Conservation (phyloP, 1,284 basidiomycete species). For the Puccinia triticina region DNA sequence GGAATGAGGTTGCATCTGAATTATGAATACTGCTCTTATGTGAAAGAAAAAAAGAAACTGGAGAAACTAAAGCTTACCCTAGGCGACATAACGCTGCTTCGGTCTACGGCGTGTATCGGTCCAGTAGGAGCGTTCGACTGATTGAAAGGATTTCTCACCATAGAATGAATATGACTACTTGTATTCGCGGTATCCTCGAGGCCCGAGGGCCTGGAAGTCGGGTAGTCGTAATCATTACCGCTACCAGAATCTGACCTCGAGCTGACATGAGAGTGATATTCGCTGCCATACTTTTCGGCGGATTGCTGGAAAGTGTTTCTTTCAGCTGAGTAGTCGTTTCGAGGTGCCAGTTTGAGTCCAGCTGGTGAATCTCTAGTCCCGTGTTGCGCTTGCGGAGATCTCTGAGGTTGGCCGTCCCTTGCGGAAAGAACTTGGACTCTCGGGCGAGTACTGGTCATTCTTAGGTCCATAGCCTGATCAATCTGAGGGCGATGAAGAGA, state of each 20-base stretch:
- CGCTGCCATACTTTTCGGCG: neutral
- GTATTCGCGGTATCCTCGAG: neutral
- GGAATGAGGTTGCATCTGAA: neutral
- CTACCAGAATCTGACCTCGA: conserved; percentile 10
- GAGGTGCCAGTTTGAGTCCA: neutral
- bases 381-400: conserved; percentile 9
- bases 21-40: neutral
- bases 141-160: neutral
- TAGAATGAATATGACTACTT: neutral
- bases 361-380: neutral
- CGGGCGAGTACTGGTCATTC: neutral
- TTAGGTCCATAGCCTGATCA: neutral
- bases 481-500: neutral
- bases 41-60: neutral
- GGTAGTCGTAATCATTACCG: conserved; percentile 2
- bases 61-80: neutral
- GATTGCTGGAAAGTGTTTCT: neutral
- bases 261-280: neutral
- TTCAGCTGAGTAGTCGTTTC: neutral
- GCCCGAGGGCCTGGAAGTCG: neutral
- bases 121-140: neutral
- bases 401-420: neutral
- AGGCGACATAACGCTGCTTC: neutral
- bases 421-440: neutral
- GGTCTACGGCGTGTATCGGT: neutral